phyloP scores from a whole-genome alignment of 345 rosid species.

The Eucalyptus urophylla region DNA sequence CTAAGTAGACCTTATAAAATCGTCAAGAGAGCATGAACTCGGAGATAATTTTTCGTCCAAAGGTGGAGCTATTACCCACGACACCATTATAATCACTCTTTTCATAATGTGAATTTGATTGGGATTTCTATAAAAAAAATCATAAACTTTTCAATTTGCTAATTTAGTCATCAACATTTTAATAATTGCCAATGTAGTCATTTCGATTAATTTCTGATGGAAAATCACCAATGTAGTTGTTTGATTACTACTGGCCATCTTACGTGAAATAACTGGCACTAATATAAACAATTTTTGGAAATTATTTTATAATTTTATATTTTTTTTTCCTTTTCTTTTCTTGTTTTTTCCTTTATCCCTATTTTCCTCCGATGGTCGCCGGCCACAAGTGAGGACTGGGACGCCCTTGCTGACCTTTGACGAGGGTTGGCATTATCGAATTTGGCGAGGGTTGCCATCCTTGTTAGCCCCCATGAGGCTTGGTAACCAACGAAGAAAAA shows the following conservation, averaged over 20 bases:
- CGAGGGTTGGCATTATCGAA: background rate
- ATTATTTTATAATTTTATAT: background rate
- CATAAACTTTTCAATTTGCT: fast-evolving
- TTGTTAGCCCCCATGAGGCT: background rate
- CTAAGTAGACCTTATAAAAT: background rate
- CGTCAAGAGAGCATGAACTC: background rate
- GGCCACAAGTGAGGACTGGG: background rate
- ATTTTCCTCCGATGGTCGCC: fast-evolving
- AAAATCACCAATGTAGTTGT: background rate
- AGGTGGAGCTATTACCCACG: background rate
- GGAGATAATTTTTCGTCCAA: background rate
- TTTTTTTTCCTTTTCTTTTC: too few relatives aligned
- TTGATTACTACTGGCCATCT: background rate
- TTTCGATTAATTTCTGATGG: background rate
- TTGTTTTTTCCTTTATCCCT: background rate
- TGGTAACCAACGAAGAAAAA: background rate
- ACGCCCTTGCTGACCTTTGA: background rate
- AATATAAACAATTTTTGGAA: background rate
- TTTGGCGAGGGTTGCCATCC: background rate
- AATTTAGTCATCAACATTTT: background rate
- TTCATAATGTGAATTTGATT: background rate
- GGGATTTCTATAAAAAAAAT: background rate
- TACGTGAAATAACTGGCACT: fast-evolving
- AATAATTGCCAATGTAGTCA: background rate
- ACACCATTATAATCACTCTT: background rate